These are phyloP conservation scores for Rhizopogon vulgaris DNA, from an alignment of 768 basidiomycete genomes.

Conservation along the genomic window DNA sequence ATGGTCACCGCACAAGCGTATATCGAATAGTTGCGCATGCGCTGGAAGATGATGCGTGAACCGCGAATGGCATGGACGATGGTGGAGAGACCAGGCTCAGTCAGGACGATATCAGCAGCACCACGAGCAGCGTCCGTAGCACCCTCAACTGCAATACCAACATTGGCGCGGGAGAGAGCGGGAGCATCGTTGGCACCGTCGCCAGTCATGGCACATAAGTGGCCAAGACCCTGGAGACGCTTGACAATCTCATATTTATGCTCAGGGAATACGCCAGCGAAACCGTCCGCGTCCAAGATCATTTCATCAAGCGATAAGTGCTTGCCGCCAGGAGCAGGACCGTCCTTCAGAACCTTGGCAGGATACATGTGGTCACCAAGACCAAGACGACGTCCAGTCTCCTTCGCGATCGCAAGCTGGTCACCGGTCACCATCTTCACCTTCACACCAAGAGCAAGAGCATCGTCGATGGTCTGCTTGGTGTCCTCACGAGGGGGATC, in stretches of 20 bases:
- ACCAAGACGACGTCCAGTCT: constrained; percentile 96
- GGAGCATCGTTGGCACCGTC: constrained; percentile 99
- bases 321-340: constrained; percentile 82
- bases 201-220: constrained; percentile 98
- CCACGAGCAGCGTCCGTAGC: constrained; percentile 98
- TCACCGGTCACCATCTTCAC: constrained; percentile 99
- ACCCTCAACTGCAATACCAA: constrained; percentile 99
- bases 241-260: constrained; percentile 99
- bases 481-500: constrained; percentile 97
- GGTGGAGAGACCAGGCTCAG: constrained; percentile 97
- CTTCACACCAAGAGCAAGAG: constrained; percentile 89
- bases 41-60: constrained; percentile 98
- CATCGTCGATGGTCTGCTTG: constrained; percentile 98
- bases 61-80: constrained; percentile 98
- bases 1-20: constrained; percentile 95
- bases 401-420: constrained; percentile 99
- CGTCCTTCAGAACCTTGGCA: constrained; percentile 97
- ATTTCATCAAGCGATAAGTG: constrained; percentile 88
- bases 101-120: constrained; percentile 96
- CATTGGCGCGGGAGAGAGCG: constrained; percentile 95
- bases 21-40: constrained; percentile 99
- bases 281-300: constrained; percentile 99
- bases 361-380: constrained; percentile 99
- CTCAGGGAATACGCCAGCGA: constrained; percentile 98
- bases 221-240: constrained; percentile 92